Base-by-base conservation (phyloP, 2,329 filamentous ascomycete genomes). In the Malbranchea cinnamomea region DNA sequence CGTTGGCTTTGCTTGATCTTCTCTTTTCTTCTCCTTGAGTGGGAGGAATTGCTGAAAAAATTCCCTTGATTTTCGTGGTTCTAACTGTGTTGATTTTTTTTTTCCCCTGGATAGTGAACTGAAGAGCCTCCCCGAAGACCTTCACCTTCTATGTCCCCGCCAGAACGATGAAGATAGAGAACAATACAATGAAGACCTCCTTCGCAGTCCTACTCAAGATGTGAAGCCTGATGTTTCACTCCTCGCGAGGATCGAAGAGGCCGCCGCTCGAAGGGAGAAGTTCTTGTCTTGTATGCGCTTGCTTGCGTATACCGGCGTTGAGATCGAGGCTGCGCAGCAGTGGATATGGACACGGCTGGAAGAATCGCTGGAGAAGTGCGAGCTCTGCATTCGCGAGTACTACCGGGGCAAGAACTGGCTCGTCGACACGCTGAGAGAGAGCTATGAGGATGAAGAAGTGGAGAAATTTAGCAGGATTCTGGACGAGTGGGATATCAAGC, bases 351-450 rank as follows among this genome's bases (percentile, higher is more conserved):
- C 53, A 4, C 63, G 67, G 12, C 59, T 78, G 12, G 68, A 76
- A 38, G 49, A 57, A 7, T 66, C 67, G 22, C 60, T 85, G 14
- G 68, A 62, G 34, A 62, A 56, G 34, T 85, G 79, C 52, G 70
- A 81, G 31, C 63, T 68, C 30, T 85, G 79, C 47, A 74, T 80
- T 30, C 65, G 73, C 37, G 74, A 74, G 41, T 85, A 80, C 67
- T 79, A 85, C 50, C 72, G 71, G 46, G 67, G 66, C 17, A 74
- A 79, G 37, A 68, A 68, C 36, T 57, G 60, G 32, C 68, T 78
- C 38, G 56, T 80, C 18, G 68, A 72, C 36, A 60, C 68, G 27
- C 59, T 83, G 32, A 62, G 68, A 41, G 68, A 74, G 64, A 52
- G 52, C 23, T 62, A 62, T 31, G 56, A 62, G 21, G 59, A 62